Conservation (phyloP, 768 basidiomycete species). For the Crucibulum laeve region DNA sequence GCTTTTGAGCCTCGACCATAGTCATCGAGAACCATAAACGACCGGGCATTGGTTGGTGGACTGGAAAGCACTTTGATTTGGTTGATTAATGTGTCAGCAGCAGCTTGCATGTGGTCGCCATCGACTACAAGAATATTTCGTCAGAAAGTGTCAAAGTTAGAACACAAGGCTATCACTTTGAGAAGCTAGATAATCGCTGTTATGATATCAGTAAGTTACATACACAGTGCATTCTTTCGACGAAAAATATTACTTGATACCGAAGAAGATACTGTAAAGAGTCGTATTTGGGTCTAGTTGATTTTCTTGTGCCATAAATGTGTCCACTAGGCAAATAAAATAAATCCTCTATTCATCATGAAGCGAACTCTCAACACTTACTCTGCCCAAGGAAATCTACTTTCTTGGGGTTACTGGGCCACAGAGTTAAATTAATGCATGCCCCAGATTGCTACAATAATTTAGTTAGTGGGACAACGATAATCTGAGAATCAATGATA, state of each 20-base stretch:
- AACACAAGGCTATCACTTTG: constrained; percentile 23
- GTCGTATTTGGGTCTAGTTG: constrained; percentile 41
- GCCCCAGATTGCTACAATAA: constrained; percentile 33
- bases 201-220: constrained; percentile 12
- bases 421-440: constrained; percentile 41
- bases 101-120: constrained; percentile 41
- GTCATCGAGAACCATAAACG: constrained; percentile 45
- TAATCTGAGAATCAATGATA: not conserved
- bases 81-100: constrained; percentile 35
- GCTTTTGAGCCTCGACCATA: constrained; percentile 43
- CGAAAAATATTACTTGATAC: constrained; percentile 39
- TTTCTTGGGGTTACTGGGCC: constrained; percentile 44
- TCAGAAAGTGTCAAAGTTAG: not conserved
- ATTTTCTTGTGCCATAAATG: constrained; percentile 41
- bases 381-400: constrained; percentile 48
- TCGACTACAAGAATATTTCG: constrained; percentile 24
- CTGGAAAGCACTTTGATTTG: constrained; percentile 42
- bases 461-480: constrained; percentile 1
- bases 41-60: constrained; percentile 45
- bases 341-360: not conserved
- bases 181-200: constrained; percentile 38
- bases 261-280: constrained; percentile 49
- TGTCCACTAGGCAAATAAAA: constrained; percentile 24
- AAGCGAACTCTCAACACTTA: constrained; percentile 11
- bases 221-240: not conserved